A percentile compares a stretch with the other conserved stretches of the same genome.
Evolutionary conservation across 2,329 filamentous ascomycete genomes (phyloP).

Genomic region (Ophiostoma pallidulum): DNA sequence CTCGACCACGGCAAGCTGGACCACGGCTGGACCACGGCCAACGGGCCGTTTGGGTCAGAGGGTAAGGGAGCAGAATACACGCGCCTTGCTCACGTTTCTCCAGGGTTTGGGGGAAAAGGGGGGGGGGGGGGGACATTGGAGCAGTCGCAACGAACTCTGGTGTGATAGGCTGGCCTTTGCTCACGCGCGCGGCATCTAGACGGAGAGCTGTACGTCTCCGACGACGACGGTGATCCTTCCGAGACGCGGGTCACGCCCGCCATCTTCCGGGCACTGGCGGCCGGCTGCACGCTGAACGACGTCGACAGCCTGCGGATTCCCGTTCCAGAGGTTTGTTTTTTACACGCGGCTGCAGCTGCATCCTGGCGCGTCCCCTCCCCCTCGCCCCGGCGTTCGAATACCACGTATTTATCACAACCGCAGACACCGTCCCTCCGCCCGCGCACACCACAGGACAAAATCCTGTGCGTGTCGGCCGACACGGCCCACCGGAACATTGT

Average conservation of each 20-base stretch:
- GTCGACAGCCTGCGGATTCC: constrained; percentile 1
- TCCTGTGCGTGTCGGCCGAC: constrained; percentile 3
- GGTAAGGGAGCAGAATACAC: no score
- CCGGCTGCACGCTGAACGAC: constrained; percentile 13
- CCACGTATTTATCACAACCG: no score
- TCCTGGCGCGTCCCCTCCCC: no score
- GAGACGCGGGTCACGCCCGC: constrained; percentile 19
- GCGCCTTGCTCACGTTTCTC: no score
- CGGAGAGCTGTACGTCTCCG: constrained; percentile 25
- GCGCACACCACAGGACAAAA: constrained; percentile 13
- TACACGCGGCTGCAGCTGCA: no score
- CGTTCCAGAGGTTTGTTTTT: neutral
- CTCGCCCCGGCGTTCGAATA: no score
- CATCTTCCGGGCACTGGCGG: constrained; percentile 13
- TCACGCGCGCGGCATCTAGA: neutral
- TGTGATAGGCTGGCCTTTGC: no score
- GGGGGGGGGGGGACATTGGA: no score
- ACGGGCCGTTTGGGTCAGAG: neutral
- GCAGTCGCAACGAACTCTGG: no score
- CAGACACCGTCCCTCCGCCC: constrained; percentile 6
- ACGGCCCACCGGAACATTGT: constrained; percentile 6
- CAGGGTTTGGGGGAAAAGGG: no score
- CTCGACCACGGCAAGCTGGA: constrained; percentile 7
- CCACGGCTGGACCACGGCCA: constrained; percentile 12
- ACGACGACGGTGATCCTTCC: constrained; percentile 31